Base-by-base conservation (phyloP, 73 alveolate species). In the Blepharisma stoltei region DNA sequence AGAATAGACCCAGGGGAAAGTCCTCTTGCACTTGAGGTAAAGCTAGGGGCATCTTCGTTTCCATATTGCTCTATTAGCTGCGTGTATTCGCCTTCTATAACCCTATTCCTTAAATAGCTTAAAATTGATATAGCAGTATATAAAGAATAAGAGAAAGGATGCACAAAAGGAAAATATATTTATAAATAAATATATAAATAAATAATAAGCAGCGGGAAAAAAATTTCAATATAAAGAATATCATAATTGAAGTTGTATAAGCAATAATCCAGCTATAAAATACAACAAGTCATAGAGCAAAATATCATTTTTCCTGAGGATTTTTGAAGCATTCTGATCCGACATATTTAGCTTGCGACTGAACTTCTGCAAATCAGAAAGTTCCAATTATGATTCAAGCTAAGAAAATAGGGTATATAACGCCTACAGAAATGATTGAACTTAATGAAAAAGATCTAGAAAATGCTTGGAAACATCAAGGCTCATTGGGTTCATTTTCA, bases 311-410 rank as follows among this genome's bases (percentile, higher is more conserved):
- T 50, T 18, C 21, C 27, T 14, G 21, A 1, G 65, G 65, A 14
- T 18, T 50, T 50, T 18, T 50, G 65, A 11, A 18, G 65, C 27
- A 14, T 50, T 11, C n/a, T 3, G 65, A 18, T 50, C 65, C 21
- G 4, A 18, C n/a, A 18, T 50, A 18, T 50, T 60, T 25, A 38
- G 14, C 18, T 60, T 25, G 41, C 0, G 41, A 32, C 41, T 32
- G 41, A 0, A 32, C 41, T 25, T 60, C 73, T 9, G 23, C 14
- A 25, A 14, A 60, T 38, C 73, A 60, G 2, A 60, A n/a, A 18
- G 73, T 60, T 60, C 73, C 73, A n/a, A 60, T 14, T 20, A 60
- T 4, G 11, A 38, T 60, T 38, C 73, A 60, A 9, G 18, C 11
- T 11, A 25, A 8, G 46, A 60, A 60, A 14, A 25, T 9, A 14